A percentile compares a stretch with the other conserved stretches of the same genome.
Evolutionary conservation across 345 rosid species (phyloP).

Genomic region (Tarenaya hassleriana): DNA sequence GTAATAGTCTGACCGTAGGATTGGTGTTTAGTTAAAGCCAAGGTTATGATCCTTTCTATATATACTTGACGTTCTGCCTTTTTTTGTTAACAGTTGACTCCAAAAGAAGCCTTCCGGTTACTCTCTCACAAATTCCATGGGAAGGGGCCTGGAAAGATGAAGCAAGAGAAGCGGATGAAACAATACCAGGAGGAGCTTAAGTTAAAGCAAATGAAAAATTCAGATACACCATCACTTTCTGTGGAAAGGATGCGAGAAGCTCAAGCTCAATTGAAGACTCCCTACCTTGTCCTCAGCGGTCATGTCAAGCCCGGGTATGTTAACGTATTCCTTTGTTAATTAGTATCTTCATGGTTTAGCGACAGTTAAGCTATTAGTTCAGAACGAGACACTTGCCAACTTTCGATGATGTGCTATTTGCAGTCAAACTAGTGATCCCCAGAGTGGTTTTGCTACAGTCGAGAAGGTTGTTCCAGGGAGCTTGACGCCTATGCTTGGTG

Average conservation of each 20-base stretch:
- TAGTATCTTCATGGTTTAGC: background rate
- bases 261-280: slow-evolving; percentile 76
- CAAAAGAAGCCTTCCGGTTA: slow-evolving; percentile 79
- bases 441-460: slow-evolving; percentile 78
- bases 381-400: background rate
- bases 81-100: slow-evolving; percentile 58
- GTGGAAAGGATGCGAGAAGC: slow-evolving; percentile 96
- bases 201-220: slow-evolving; percentile 94
- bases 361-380: background rate
- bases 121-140: slow-evolving; percentile 95
- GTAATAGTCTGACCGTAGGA: no score
- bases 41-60: slow-evolving; percentile 3
- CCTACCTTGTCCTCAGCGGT: slow-evolving; percentile 95
- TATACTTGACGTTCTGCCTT: background rate
- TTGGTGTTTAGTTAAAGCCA: background rate
- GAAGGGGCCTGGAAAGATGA: slow-evolving; percentile 97
- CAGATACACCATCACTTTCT: slow-evolving; percentile 89
- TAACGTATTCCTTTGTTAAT: slow-evolving; percentile 9
- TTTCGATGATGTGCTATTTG: slow-evolving; percentile 17
- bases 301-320: slow-evolving; percentile 91
- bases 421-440: slow-evolving; percentile 89
- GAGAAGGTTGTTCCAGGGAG: slow-evolving; percentile 83
- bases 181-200: slow-evolving; percentile 88
- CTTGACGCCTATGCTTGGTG: slow-evolving; percentile 93
- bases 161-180: slow-evolving; percentile 93